Evolutionary conservation across 805 yeast species (phyloP).

Genomic region (Candida koratica): DNA sequence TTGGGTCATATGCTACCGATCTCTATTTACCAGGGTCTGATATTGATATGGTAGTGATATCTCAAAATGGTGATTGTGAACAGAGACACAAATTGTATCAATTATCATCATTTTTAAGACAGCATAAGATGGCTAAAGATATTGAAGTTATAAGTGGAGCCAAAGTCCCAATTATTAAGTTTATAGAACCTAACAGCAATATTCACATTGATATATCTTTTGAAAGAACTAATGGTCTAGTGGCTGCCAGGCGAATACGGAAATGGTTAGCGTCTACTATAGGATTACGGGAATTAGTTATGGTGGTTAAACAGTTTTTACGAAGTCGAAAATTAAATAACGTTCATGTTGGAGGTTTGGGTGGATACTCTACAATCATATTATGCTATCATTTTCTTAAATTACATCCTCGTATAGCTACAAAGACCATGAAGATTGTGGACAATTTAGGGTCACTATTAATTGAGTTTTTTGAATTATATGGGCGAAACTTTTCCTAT

Average conservation of each 20-base stretch:
- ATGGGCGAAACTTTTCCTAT: constrained; percentile 86
- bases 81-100: constrained; percentile 65
- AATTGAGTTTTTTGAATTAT: constrained; percentile 88
- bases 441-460: constrained; percentile 82
- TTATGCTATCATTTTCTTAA: constrained; percentile 72
- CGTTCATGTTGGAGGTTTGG: constrained; percentile 90
- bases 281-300: constrained; percentile 75
- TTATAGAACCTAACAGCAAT: constrained; percentile 65
- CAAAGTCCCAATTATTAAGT: constrained; percentile 90
- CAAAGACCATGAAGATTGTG: constrained; percentile 60
- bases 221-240: constrained; percentile 77
- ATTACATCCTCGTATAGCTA: constrained; percentile 72
- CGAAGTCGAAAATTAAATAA: constrained; percentile 73
- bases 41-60: constrained; percentile 85
- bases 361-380: constrained; percentile 92
- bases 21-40: constrained; percentile 92
- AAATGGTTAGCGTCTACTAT: constrained; percentile 71
- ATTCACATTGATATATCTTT: constrained; percentile 88
- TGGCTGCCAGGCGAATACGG: constrained; percentile 74
- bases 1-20: constrained; percentile 94
- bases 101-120: constrained; percentile 65
- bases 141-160: constrained; percentile 88
- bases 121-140: constrained; percentile 56
- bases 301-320: constrained; percentile 81
- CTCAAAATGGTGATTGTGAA: constrained; percentile 56